Evolutionary conservation across 371 early-diverging fungal genomes (phyloP).

Genomic region (Mucor mucedo): DNA sequence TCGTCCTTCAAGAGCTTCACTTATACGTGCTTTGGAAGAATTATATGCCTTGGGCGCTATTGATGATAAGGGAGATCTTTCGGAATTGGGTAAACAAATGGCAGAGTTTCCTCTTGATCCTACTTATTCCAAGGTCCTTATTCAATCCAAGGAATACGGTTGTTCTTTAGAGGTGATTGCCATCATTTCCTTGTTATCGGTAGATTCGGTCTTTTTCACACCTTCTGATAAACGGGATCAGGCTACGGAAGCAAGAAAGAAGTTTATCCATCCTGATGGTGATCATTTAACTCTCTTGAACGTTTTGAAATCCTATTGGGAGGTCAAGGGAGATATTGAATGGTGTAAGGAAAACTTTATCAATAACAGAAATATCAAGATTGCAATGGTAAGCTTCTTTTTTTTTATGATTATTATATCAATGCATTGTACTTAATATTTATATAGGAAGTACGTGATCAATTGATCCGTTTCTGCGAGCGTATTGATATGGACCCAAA

Average conservation of each 20-base stretch:
- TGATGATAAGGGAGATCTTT: slow-evolving; percentile 79
- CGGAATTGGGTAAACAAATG: slow-evolving; percentile 87
- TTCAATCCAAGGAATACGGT: slow-evolving; percentile 68
- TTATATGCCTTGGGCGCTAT: slow-evolving; percentile 92
- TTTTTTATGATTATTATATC: not conserved
- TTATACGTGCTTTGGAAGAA: slow-evolving; percentile 85
- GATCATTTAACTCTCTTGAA: slow-evolving; percentile 92
- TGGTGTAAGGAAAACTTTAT: slow-evolving; percentile 96
- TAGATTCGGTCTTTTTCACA: slow-evolving; percentile 87
- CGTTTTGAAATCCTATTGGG: slow-evolving; percentile 78
- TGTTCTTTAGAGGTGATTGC: slow-evolving; percentile 90
- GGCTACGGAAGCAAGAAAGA: slow-evolving; percentile 80
- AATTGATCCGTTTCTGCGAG: slow-evolving; percentile 78
- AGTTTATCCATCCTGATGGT: slow-evolving; percentile 78
- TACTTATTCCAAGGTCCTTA: slow-evolving; percentile 86
- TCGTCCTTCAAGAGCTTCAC: slow-evolving; percentile 75
- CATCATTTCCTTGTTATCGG: slow-evolving; percentile 88
- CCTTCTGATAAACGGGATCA: slow-evolving; percentile 90
- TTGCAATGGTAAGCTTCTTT: slow-evolving; percentile 66
- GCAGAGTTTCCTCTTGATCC: slow-evolving; percentile 96
- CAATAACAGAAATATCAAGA: slow-evolving; percentile 81
- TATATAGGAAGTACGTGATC: slow-evolving; percentile 81
- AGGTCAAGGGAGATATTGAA: slow-evolving; percentile 72
- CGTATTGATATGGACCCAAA: slow-evolving; percentile 69
- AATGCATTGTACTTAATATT: not conserved